Evolutionary conservation across 306 rosid species (phyloP).

Genomic region (Sicyos baderoa): DNA sequence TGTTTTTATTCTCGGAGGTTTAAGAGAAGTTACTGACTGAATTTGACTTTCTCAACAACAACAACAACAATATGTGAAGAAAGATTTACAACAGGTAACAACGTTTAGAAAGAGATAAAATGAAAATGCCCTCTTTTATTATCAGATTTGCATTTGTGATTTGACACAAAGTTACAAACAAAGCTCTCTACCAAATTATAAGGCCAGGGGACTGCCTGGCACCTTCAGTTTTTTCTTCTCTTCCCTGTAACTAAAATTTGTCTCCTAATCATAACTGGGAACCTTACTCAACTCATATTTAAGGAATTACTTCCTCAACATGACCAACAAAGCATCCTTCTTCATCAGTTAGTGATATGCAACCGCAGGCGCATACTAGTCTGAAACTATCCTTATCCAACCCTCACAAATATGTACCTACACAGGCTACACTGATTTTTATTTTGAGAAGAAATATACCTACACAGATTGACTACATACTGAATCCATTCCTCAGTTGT

Average conservation of each 20-base stretch:
- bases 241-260: constrained; percentile 7
- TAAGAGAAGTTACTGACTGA: not conserved
- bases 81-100: constrained; percentile 1
- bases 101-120: not conserved
- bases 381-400: not conserved
- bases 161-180: not conserved
- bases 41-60: not conserved
- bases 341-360: not conserved
- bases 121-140: not conserved
- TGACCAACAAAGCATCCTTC: not conserved
- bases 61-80: not conserved
- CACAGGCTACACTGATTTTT: too few relatives aligned
- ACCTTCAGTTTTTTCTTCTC: not conserved
- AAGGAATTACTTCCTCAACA: not conserved
- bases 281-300: not conserved
- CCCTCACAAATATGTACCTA: too few relatives aligned
- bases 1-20: not conserved
- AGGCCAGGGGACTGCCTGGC: constrained; percentile 5
- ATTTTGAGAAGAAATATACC: too few relatives aligned
- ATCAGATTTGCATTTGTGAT: not conserved
- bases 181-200: not conserved
- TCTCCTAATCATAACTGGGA: constrained; percentile 7
- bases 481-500: not conserved
- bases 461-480: not conserved
- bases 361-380: not conserved